Evolutionary conservation across 352 stramenopile species (phyloP).

Genomic region (Globisporangium parvum): DNA sequence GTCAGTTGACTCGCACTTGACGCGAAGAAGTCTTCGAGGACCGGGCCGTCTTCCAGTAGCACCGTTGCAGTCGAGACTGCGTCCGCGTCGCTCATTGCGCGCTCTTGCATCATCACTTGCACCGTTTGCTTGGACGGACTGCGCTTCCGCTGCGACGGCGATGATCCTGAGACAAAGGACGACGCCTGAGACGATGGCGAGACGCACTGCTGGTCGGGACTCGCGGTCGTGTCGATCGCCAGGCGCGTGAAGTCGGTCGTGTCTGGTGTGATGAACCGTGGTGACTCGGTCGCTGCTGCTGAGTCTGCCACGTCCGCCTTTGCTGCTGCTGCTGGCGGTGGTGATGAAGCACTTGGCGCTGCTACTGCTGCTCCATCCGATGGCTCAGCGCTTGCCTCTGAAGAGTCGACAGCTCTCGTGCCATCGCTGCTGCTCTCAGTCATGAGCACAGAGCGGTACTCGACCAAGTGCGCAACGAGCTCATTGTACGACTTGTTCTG

Average conservation of each 20-base stretch:
- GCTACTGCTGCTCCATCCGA: slow-evolving; percentile 6
- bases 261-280: neutral
- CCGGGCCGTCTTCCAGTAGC: slow-evolving; percentile 65
- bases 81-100: slow-evolving; percentile 63
- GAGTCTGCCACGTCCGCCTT: slow-evolving; percentile 1
- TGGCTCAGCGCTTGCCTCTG: slow-evolving; percentile 4
- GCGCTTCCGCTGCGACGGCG: slow-evolving; percentile 27
- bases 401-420: neutral
- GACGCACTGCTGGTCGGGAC: neutral
- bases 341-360: neutral
- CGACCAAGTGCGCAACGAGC: slow-evolving; percentile 92
- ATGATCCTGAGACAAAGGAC: slow-evolving; percentile 6
- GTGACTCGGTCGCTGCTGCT: neutral
- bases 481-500: slow-evolving; percentile 97
- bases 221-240: slow-evolving; percentile 31
- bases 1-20: slow-evolving; percentile 91
- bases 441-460: slow-evolving; percentile 74
- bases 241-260: slow-evolving; percentile 25
- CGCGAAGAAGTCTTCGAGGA: slow-evolving; percentile 90
- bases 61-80: slow-evolving; percentile 48
- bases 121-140: slow-evolving; percentile 69
- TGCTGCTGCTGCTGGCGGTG: slow-evolving; percentile 7
- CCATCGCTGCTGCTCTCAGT: slow-evolving; percentile 29
- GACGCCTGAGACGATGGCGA: too few relatives aligned
- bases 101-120: slow-evolving; percentile 69